Evolutionary conservation across 2,329 filamentous ascomycete species (phyloP), one percentile per base, ranked within the genome.

Genomic region (Colletotrichum sp.): DNA sequence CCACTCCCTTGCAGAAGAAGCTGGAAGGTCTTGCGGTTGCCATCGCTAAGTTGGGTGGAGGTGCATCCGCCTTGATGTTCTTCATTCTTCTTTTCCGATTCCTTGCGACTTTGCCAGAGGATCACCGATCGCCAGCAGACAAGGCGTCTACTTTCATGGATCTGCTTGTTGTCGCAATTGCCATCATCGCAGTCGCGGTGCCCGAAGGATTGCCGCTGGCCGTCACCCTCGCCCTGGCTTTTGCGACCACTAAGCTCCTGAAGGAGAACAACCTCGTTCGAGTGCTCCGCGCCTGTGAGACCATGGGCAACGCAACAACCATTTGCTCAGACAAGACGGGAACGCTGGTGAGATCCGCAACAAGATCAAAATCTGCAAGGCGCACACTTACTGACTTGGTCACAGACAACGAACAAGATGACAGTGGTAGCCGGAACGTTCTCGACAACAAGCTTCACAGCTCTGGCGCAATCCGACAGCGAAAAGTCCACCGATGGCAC

Each of bases 1-100:
- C 86, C 12, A 92, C 90, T 2, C 90, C 90, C 0, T 83, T 92
- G 6, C 90, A 92, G 80, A 85, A 87, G 79, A 91, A 90, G 82
- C 85, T 92, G 7, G 87, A 83, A 32, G 79, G 79, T 18, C 82
- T 89, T 16, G 86, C 88, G 26, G 83, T 85, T 74, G 82, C 81
- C 39, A 88, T 89, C 34, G 85, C 86, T 2, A 85, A 87, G 78
- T 81, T 87, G 49, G 90, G 90, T 52, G 92, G 93, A 79, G 91
- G 91, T 71, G 92, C 95, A 36, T 94, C 94, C 59, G 84, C 94
- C n/a, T 84, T 96, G 8, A 88, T 96, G 24, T 96, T 97, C 82
- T 85, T 95, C 70, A 93, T 95, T 26, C 88, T 96, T 13, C 92
- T 96, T 80, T 95, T 96, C 87, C 93, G 95, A 80, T 96, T 96